Conservation (phyloP, 176 grass and related monocot species). For the Oryza longistaminata region DNA sequence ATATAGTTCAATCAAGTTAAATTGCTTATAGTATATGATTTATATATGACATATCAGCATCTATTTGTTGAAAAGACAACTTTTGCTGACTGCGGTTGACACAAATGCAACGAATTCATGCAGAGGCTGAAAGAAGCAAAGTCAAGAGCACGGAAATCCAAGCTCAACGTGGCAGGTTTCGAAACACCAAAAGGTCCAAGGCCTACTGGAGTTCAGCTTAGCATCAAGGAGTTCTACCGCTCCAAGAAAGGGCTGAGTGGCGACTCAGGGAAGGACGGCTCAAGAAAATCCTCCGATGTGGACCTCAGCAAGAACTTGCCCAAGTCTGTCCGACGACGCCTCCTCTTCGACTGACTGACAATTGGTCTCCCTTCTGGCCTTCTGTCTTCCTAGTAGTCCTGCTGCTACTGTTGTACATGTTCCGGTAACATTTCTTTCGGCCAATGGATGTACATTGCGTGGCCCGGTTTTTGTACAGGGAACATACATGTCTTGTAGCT, state of each 20-base stretch:
- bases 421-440: neutral
- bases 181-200: constrained; percentile 45
- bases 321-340: constrained; percentile 59
- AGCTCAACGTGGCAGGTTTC: neutral
- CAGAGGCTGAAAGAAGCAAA: constrained; percentile 77
- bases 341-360: constrained; percentile 62
- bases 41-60: neutral
- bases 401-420: constrained; percentile 42
- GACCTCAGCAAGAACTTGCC: constrained; percentile 49
- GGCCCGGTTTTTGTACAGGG: constrained; percentile 45
- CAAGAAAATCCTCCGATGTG: constrained; percentile 46
- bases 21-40: neutral
- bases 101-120: constrained; percentile 9
- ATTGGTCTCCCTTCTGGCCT: neutral
- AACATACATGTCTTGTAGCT: constrained; percentile 7
- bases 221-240: constrained; percentile 82
- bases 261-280: constrained; percentile 33
- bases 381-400: neutral
- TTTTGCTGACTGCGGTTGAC: neutral
- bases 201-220: constrained; percentile 56
- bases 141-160: constrained; percentile 60
- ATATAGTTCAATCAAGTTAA: neutral
- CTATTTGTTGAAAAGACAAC: neutral
- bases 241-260: constrained; percentile 44
- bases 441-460: neutral